Conservation (phyloP, 345 rosid genomes). For the Aethionema arabicum region DNA sequence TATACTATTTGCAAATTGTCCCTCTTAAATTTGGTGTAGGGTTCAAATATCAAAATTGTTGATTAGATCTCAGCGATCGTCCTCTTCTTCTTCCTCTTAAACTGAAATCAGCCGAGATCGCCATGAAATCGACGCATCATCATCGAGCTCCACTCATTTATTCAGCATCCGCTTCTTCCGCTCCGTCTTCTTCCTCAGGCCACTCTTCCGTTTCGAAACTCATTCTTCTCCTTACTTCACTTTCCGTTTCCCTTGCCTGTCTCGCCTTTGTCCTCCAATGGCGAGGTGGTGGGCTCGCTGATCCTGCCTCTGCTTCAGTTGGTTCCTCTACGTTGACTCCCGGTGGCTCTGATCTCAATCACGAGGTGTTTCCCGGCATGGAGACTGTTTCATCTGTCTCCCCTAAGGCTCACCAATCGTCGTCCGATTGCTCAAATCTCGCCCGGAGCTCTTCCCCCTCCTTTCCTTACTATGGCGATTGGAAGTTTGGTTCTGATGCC, state of each 20-base stretch:
- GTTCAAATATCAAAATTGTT: conserved; percentile 1
- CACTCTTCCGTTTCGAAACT: conserved; percentile 60
- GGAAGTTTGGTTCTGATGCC: conserved; percentile 66
- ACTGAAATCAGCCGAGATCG: conserved; percentile 10
- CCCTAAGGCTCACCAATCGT: conserved; percentile 52
- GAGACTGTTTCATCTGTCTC: conserved; percentile 68
- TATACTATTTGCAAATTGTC: too few species aligned
- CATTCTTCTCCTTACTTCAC: conserved; percentile 72
- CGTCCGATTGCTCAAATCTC: conserved; percentile 61
- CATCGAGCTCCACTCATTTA: conserved; percentile 58
- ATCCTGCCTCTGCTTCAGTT: conserved; percentile 51
- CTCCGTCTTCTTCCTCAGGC: conserved; percentile 37
- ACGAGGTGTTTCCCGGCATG: conserved; percentile 89
- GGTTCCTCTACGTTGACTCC: conserved; percentile 60
- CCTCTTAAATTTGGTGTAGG: conserved; percentile 1
- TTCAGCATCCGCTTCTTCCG: conserved; percentile 34
- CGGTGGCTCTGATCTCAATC: conserved; percentile 54
- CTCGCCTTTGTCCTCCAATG: conserved; percentile 90
- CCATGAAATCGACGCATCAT: conserved; percentile 69
- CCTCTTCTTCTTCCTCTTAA: conserved; percentile 16
- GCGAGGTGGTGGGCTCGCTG: conserved; percentile 73
- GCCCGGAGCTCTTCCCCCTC: conserved; percentile 73
- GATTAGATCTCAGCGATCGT: conserved; percentile 25
- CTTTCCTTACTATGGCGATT: conserved; percentile 69
- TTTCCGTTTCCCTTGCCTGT: conserved; percentile 83